Evolutionary conservation across 2,329 filamentous ascomycete genomes (phyloP), one percentile per base, ranked within the genome.

Genomic region (Aureobasidium sp.): DNA sequence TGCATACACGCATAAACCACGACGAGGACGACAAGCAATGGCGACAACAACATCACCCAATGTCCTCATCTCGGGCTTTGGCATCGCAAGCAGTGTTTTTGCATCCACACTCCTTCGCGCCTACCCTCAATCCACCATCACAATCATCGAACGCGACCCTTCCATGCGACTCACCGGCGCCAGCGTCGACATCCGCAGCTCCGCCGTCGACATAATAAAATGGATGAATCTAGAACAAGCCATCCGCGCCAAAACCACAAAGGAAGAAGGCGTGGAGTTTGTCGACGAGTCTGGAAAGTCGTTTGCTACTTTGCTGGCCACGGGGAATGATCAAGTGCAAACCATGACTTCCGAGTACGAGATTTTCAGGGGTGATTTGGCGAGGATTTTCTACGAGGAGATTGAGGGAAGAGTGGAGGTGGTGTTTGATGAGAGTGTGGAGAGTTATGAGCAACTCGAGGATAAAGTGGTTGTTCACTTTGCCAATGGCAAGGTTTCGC

Each of bases 401-500:
- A 76, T 74, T n/a, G 74, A 74, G 60, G 66, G 72, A 27, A 67
- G 75, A 57, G 62, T 77, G 64, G 69, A 70, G n/a, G 75, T 76
- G 60, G 64, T 75, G 15, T 77, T 76, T 60, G 69, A 65, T 37
- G 74, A 78, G 65, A 72, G 75, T 63, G 67, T 78, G 64, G 22
- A 49, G 9, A 33, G 15, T 3, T 60, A 60, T 44, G 67, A 72
- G 48, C 71, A 73, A 44, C 44, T 63, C 47, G 66, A 70, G 8
- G 68, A 71, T n/a, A 70, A 70, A 0, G 66, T 77, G 49, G 70
- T 64, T 2, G 76, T 80, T 33, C 71, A 76, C 33, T 79, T 80
- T 63, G 65, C 70, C 15, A 77, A 76, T 45, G 70, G 74, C 29
- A 64, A 67, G 3, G 71, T 71, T 8, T 64, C 71, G 5, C 54